Base-by-base conservation (phyloP, 371 early-diverging fungal species). In the Mucor saturninus region DNA sequence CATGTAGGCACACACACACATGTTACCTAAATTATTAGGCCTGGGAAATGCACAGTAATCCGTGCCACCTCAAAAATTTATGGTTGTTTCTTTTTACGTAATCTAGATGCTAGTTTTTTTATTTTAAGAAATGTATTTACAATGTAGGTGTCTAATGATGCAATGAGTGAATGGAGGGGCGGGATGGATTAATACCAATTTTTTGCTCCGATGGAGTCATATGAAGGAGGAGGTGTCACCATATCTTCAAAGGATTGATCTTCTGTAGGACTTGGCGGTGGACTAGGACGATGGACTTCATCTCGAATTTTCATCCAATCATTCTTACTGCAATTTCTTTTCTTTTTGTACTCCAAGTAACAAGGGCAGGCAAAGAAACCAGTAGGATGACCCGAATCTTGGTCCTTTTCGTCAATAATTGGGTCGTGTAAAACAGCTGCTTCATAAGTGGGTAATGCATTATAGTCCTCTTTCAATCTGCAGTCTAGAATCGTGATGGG, bases 401-500 rank as follows among this genome's bases (percentile, higher is more conserved):
- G 15, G 10, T 56, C 52, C 5, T 57, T 40, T 13, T 69, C 64
- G 5, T 62, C 60, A 10, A 62, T 6, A 1, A 54, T 37, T 8
- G 65, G 42, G 29, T 65, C 61, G 8, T 30, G 6, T 15, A 67
- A 5, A 10, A 75, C 1, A 6, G 75, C 66, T 29, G 67, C 67
- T 45, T 72, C 65, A 37, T 75, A 75, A 2, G 75, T 75, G 4
- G 75, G 75, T 7, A 75, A 51, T 6, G 64, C 54, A 6, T 61
- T 66, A 37, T 65, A 75, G 39, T 75, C 75, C 51, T 72, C 75
- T 39, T 75, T 75, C 3, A 75, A 55, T 8, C 75, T 57, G 21
- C 75, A 75, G 28, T 75, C 75, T 2, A 75, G 55, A 15, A 75
- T 69, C 9, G 75, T 75, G 15, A 75, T 75, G 1, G 75, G 75